Percentiles rank a stretch among this genome's conserved stretches.
These are phyloP conservation scores for Saturnispora bothae DNA, from an alignment of 805 yeast species.

Conservation along the genomic window DNA sequence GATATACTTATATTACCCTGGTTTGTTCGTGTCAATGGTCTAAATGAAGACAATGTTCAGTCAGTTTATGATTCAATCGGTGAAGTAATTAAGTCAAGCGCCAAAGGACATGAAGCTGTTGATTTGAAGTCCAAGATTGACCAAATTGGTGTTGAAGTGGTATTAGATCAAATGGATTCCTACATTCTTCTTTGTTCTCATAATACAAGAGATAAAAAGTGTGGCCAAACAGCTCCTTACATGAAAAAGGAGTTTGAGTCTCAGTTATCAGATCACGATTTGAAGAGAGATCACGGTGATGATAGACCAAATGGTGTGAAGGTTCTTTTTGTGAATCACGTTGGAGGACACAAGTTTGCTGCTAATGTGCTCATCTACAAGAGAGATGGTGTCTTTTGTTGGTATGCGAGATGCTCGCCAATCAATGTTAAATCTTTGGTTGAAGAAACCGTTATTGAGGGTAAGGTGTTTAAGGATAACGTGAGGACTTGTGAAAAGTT, in stretches of 20 bases:
- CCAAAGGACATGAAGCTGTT: constrained; percentile 14
- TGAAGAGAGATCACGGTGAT: constrained; percentile 71
- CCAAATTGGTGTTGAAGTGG: constrained; percentile 27
- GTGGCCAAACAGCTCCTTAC: constrained; percentile 90
- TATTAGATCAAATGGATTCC: constrained; percentile 31
- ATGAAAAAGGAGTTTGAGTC: constrained; percentile 71
- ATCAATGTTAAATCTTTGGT: constrained; percentile 61
- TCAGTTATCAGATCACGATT: constrained; percentile 57
- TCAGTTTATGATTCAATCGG: constrained; percentile 35
- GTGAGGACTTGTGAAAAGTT: constrained; percentile 52
- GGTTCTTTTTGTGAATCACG: constrained; percentile 68
- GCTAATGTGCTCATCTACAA: constrained; percentile 79
- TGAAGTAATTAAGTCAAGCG: constrained; percentile 26
- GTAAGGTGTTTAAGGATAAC: constrained; percentile 59
- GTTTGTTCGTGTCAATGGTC: constrained; percentile 56
- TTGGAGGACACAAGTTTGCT: constrained; percentile 93
- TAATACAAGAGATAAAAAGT: constrained; percentile 79
- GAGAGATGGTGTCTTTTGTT: constrained; percentile 63
- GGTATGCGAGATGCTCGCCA: constrained; percentile 86
- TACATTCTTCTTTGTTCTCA: constrained; percentile 80
- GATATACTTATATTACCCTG: constrained; percentile 64
- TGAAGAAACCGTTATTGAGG: constrained; percentile 62
- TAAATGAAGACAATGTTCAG: constrained; percentile 34
- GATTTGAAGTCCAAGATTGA: constrained; percentile 9
- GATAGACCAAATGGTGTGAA: constrained; percentile 63